Evolutionary conservation across 2,329 filamentous ascomycete species (phyloP).

Genomic region (Rhynchosporium secalis): DNA sequence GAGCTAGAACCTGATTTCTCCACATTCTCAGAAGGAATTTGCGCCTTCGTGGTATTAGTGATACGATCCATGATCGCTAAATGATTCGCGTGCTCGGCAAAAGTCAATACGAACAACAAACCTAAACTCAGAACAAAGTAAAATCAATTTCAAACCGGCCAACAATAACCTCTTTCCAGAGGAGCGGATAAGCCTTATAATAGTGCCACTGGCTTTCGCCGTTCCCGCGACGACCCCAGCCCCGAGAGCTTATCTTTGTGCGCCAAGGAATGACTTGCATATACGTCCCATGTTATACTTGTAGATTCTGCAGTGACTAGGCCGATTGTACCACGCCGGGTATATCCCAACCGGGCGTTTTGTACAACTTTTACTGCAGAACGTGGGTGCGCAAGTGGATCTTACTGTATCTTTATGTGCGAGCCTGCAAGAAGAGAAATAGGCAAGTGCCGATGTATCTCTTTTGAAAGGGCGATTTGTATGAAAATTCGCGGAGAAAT

Average conservation of each 20-base stretch:
- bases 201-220: neutral
- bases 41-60: neutral
- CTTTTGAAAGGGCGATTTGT: neutral
- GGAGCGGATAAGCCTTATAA: neutral
- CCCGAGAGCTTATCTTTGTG: neutral
- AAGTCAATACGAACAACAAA: neutral
- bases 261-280: slow-evolving; percentile 11
- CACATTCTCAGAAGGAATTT: neutral
- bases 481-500: neutral
- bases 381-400: slow-evolving; percentile 5
- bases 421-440: neutral
- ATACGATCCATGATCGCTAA: neutral
- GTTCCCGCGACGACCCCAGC: neutral
- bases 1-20: slow-evolving; percentile 10
- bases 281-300: neutral
- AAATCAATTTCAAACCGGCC: no score
- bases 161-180: neutral
- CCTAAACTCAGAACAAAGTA: no score
- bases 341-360: neutral
- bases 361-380: neutral
- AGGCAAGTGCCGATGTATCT: neutral
- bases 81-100: neutral
- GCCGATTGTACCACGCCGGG: neutral
- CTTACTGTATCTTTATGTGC: neutral
- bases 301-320: neutral